These are phyloP conservation scores for Amaranthus cruentus DNA, from an alignment of 148 eudicot genomes.

Conservation along the genomic window DNA sequence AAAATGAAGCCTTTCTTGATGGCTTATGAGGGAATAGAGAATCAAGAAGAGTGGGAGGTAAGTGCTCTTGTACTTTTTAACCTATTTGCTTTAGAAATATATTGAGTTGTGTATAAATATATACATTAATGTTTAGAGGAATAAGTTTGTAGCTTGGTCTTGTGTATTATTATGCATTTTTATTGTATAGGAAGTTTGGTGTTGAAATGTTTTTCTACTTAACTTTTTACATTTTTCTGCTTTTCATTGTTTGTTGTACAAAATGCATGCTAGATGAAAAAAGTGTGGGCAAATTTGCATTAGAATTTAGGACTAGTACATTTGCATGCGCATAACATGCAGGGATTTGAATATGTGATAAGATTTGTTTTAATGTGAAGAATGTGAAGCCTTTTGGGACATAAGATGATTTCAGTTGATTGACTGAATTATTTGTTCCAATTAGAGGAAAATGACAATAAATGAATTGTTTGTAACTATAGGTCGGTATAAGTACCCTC, in stretches of 20 bases:
- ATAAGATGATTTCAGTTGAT: background rate
- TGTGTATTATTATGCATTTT: background rate
- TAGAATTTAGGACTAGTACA: background rate
- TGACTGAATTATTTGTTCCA: background rate
- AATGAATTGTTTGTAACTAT: background rate
- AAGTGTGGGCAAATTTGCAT: background rate
- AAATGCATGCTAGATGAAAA: background rate
- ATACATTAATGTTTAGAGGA: too few relatives aligned
- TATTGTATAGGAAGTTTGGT: background rate
- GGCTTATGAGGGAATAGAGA: constrained; percentile 66
- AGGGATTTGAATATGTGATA: background rate
- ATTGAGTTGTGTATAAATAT: too few relatives aligned
- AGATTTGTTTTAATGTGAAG: background rate
- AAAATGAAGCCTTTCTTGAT: constrained; percentile 88
- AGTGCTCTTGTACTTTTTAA: background rate
- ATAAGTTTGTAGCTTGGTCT: background rate
- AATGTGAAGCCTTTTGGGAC: background rate
- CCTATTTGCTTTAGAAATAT: background rate
- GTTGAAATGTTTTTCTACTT: background rate
- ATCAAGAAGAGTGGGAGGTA: constrained; percentile 95
- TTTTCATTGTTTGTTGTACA: background rate
- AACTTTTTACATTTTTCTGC: background rate
- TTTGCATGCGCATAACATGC: background rate
- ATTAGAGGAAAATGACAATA: background rate
- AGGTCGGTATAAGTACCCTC: background rate